Evolutionary conservation across 2,329 filamentous ascomycete genomes (phyloP).

Genomic region (Fusarium redolens): DNA sequence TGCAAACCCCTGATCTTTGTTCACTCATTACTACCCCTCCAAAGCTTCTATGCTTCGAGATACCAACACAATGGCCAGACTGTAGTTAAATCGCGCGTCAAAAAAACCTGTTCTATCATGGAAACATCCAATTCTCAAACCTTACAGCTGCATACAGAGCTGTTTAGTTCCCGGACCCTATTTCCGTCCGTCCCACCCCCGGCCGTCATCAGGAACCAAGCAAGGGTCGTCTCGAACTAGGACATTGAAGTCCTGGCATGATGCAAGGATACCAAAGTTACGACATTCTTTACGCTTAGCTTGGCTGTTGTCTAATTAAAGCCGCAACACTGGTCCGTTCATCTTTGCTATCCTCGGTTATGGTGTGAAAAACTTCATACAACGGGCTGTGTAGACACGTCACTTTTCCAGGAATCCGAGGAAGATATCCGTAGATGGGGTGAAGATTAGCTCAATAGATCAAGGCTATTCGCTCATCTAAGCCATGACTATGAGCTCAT

Average conservation of each 20-base stretch:
- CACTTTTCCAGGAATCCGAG: slow-evolving; percentile 31
- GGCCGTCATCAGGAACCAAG: slow-evolving; percentile 27
- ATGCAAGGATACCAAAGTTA: slow-evolving; percentile 19
- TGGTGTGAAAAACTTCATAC: slow-evolving; percentile 13
- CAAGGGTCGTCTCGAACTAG: slow-evolving; percentile 33
- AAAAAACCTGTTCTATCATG: background rate
- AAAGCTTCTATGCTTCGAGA: background rate
- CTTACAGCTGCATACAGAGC: background rate
- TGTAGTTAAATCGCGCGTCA: background rate
- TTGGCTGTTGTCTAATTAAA: slow-evolving; percentile 18
- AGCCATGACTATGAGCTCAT: background rate
- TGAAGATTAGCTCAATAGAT: background rate
- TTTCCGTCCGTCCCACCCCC: slow-evolving; percentile 10
- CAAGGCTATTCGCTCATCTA: background rate
- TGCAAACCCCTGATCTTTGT: background rate
- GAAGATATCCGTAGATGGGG: background rate
- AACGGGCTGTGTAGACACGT: slow-evolving; percentile 27
- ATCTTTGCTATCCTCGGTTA: slow-evolving; percentile 38
- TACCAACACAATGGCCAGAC: background rate
- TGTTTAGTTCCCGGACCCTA: background rate
- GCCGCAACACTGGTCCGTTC: slow-evolving; percentile 19
- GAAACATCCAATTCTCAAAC: background rate
- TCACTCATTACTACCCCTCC: background rate
- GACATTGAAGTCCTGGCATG: slow-evolving; percentile 37
- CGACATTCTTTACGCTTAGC: slow-evolving; percentile 10